Base-by-base conservation (phyloP, 2,329 filamentous ascomycete species). In the Curvularia verruculosa region DNA sequence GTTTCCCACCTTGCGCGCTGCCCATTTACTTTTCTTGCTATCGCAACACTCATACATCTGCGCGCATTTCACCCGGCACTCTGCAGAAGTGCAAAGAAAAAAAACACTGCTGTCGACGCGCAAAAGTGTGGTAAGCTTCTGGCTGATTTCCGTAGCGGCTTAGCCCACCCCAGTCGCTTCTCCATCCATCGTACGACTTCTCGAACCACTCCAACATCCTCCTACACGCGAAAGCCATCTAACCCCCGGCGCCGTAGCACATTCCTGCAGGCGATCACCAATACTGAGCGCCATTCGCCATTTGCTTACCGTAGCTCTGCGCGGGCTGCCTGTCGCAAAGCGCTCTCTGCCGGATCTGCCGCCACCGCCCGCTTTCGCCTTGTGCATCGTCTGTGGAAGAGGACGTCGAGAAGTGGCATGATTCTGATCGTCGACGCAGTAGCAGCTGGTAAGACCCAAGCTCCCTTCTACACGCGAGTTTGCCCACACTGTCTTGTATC, bases 401-500 rank as follows among this genome's bases (percentile, higher is more conserved):
- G 40, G 21, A 15, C 3, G 47, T 51, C 40, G 31, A 49, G 56
- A n/a, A 50, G 58, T 54, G 60, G 58, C 62, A 59, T 65, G 58
- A 61, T 54, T 52, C 44, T 54, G 49, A 49, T 12, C 19, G 37
- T 49, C 49, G 41, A 37, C 34, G 47, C 21, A 34, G 58, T 48
- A 34, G 58, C 50, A 50, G 53, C 58, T 53, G 63, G 63, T 65
- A 63, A 65, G 63, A 59, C 45, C 45, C 46, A 39, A 49, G 49
- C 56, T 58, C 36, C 52, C 43, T 52, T 39, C 49, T 45, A 19
- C 39, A 36, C 34, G 19, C 45, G 39, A 28, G 26, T 34, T 26
- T 29, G 47, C 31, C 28, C 36, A 43, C 39, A 36, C 23, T 43
- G 21, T n/a, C 54, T 23, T 51, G 37, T 53, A 40, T 36, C 5